A percentile compares a stretch with the other conserved stretches of the same genome.
Evolutionary conservation across 768 basidiomycete species (phyloP).

Genomic region (Pholiota conissans): DNA sequence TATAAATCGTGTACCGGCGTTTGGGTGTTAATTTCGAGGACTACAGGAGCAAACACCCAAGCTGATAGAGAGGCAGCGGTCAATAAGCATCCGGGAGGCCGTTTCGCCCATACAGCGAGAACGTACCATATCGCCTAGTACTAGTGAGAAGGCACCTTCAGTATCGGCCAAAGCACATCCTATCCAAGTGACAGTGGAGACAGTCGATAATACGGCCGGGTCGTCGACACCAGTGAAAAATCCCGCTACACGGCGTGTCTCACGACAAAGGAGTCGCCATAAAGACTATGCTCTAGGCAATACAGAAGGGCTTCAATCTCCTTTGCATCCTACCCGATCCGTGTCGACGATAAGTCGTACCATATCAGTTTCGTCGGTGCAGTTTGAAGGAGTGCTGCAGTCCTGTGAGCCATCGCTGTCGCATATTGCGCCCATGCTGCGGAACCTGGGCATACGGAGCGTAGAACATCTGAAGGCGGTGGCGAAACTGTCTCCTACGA

Average conservation of each 20-base stretch:
- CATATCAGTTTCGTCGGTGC: conserved; percentile 32
- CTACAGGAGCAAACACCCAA: background rate
- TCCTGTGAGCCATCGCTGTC: conserved; percentile 66
- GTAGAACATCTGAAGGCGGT: conserved; percentile 66
- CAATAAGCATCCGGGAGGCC: background rate
- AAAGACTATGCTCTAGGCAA: conserved; percentile 25
- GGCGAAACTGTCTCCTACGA: conserved; percentile 60
- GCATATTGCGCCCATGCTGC: conserved; percentile 60
- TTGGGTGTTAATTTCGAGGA: background rate
- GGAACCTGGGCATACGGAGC: conserved; percentile 55
- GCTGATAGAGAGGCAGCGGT: background rate
- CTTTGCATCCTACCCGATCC: conserved; percentile 37
- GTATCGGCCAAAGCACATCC: conserved; percentile 4
- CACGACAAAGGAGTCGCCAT: conserved; percentile 14
- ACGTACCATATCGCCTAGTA: conserved; percentile 21
- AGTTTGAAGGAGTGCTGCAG: conserved; percentile 54
- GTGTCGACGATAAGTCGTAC: conserved; percentile 46
- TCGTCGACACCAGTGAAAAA: conserved; percentile 13
- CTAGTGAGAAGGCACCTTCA: conserved; percentile 20
- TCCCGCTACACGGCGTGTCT: background rate
- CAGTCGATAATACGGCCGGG: conserved; percentile 3
- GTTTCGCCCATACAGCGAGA: conserved; percentile 5
- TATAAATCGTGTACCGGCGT: background rate
- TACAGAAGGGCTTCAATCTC: conserved; percentile 28
- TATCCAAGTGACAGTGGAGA: conserved; percentile 6